A percentile compares a stretch with the other conserved stretches of the same genome.
These are phyloP conservation scores for Plicaturopsis crispa DNA, from an alignment of 768 basidiomycete genomes.

Conservation along the genomic window DNA sequence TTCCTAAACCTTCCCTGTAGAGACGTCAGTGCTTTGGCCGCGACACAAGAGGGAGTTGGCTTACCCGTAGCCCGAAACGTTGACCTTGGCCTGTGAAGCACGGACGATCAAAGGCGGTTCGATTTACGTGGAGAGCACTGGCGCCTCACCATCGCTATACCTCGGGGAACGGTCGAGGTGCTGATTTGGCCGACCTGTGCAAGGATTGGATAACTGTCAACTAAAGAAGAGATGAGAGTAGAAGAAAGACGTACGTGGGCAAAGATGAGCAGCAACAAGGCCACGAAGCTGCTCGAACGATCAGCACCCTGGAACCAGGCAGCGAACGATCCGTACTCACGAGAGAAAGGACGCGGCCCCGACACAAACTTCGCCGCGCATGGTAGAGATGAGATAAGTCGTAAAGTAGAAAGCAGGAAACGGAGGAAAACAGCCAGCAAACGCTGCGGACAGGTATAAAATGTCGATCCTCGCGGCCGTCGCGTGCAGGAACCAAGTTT, in stretches of 20 bases:
- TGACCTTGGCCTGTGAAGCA: slow-evolving; percentile 48
- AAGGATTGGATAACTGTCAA: slow-evolving; percentile 16
- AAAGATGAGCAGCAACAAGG: slow-evolving; percentile 64
- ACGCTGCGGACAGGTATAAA: slow-evolving; percentile 3
- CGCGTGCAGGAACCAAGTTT: slow-evolving; percentile 7
- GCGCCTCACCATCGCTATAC: slow-evolving; percentile 57
- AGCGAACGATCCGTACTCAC: slow-evolving; percentile 32
- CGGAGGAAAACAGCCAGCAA: slow-evolving; percentile 10
- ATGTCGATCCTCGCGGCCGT: slow-evolving; percentile 17
- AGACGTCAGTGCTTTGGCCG: background rate
- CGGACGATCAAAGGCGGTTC: slow-evolving; percentile 9
- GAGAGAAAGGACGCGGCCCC: slow-evolving; percentile 65
- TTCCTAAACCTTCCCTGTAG: slow-evolving; percentile 42
- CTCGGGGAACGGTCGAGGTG: slow-evolving; percentile 62
- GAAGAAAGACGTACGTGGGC: slow-evolving; percentile 52
- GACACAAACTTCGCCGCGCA: slow-evolving; percentile 76
- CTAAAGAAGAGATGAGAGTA: slow-evolving; percentile 5
- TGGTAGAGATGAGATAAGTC: slow-evolving; percentile 17
- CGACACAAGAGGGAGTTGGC: slow-evolving; percentile 11
- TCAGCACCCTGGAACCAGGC: slow-evolving; percentile 8
- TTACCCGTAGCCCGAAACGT: slow-evolving; percentile 68
- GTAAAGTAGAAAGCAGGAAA: slow-evolving; percentile 11
- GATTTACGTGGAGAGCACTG: slow-evolving; percentile 2
- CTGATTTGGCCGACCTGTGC: slow-evolving; percentile 78
- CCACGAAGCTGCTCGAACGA: slow-evolving; percentile 30